Conservation (phyloP, 306 rosid genomes). For the Cucumis sativus region Cucumber_9930_V3 NC_026656.2:1814501-1815000, state of each 20-base stretch:
- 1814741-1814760: background rate
- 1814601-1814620: slow-evolving; percentile 37
- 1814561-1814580: slow-evolving; percentile 10
- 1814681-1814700: slow-evolving; percentile 11
- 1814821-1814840: background rate
- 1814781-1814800: slow-evolving; percentile 35
- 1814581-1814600: slow-evolving; percentile 26
- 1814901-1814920: slow-evolving; percentile 74
- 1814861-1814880: slow-evolving; percentile 9
- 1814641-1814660: slow-evolving; percentile 15
- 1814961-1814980: slow-evolving; percentile 36
- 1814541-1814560: slow-evolving; percentile 5
- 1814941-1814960: slow-evolving; percentile 72
- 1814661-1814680: slow-evolving; percentile 28
- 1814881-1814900: slow-evolving; percentile 38
- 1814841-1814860: background rate
- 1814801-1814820: background rate
- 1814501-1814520: slow-evolving; percentile 11
- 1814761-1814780: slow-evolving; percentile 22
- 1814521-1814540: slow-evolving; percentile 6
- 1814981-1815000: slow-evolving; percentile 47
- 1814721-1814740: slow-evolving; percentile 15
- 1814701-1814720: slow-evolving; percentile 3
- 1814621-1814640: slow-evolving; percentile 28
- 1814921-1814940: slow-evolving; percentile 49